Evolutionary conservation across 2,329 filamentous ascomycete species (phyloP).

Genomic region (Hymenoscyphus occultus): DNA sequence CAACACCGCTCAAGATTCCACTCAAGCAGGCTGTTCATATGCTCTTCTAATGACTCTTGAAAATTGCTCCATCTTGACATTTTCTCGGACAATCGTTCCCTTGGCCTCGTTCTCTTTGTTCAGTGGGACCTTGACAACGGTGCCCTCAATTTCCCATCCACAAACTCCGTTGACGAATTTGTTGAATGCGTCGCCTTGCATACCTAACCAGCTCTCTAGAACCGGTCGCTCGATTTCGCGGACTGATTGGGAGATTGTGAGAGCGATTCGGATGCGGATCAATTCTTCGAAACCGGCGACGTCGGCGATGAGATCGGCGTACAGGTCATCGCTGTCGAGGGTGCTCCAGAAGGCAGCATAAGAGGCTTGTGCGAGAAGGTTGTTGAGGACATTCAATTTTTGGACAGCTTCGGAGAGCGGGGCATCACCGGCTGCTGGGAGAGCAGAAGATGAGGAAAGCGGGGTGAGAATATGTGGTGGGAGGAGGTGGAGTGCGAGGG

Average conservation of each 20-base stretch:
- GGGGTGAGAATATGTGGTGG: conserved; percentile 74
- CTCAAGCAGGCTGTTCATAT: conserved; percentile 75
- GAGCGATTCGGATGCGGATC: conserved; percentile 84
- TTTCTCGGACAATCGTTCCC: conserved; percentile 91
- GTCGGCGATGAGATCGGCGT: conserved; percentile 92
- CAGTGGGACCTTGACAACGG: conserved; percentile 71
- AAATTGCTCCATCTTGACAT: conserved; percentile 88
- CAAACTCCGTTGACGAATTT: conserved; percentile 84
- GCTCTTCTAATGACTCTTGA: conserved; percentile 75
- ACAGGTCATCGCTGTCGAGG: conserved; percentile 89
- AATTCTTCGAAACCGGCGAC: conserved; percentile 93
- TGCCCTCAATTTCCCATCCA: conserved; percentile 72
- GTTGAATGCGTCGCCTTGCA: conserved; percentile 63
- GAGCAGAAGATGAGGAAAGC: conserved; percentile 46
- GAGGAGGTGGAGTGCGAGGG: conserved; percentile 88
- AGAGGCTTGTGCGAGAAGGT: conserved; percentile 83
- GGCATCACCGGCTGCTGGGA: conserved; percentile 57
- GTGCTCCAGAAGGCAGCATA: conserved; percentile 93
- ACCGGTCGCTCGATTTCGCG: conserved; percentile 67
- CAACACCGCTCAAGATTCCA: conserved; percentile 6
- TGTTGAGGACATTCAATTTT: conserved; percentile 65
- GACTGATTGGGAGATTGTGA: conserved; percentile 78
- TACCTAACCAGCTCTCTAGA: conserved; percentile 73
- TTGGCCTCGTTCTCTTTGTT: conserved; percentile 98
- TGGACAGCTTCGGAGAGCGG: conserved; percentile 79